These are phyloP conservation scores for Mycotypha africana DNA, from an alignment of 371 early-diverging fungal species.

Conservation along the genomic window DNA sequence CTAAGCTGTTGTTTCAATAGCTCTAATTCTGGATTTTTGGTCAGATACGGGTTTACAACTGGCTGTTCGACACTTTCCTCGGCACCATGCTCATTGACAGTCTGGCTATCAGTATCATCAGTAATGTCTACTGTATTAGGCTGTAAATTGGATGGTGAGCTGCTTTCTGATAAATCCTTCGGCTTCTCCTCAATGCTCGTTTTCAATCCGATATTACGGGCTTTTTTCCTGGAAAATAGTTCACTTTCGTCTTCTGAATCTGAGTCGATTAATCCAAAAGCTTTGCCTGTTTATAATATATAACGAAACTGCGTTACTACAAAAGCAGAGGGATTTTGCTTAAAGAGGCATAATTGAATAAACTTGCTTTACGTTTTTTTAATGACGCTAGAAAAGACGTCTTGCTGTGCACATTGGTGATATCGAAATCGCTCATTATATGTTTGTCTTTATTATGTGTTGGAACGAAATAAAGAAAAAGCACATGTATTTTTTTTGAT, in stretches of 20 bases:
- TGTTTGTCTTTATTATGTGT: not conserved
- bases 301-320: too few species aligned
- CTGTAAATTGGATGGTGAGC: too few species aligned
- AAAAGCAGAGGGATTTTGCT: not conserved
- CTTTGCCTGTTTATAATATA: slow-evolving; percentile 13
- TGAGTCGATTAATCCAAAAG: slow-evolving; percentile 19
- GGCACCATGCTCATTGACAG: too few species aligned
- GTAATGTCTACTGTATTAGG: too few species aligned
- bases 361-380: slow-evolving; percentile 22
- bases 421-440: slow-evolving; percentile 32
- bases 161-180: too few species aligned
- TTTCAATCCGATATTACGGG: not conserved
- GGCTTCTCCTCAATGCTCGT: too few species aligned
- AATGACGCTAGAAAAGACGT: slow-evolving; percentile 13
- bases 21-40: too few species aligned
- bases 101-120: too few species aligned
- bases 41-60: too few species aligned
- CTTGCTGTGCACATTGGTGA: slow-evolving; percentile 12
- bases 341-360: not conserved
- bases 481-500: too few species aligned
- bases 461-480: too few species aligned
- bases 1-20: not conserved
- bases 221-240: not conserved
- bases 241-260: slow-evolving; percentile 4
- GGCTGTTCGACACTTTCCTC: too few species aligned